Evolutionary conservation across 2,329 filamentous ascomycete genomes (phyloP), one percentile per base, ranked within the genome.

Genomic region (Calonectria montana): DNA sequence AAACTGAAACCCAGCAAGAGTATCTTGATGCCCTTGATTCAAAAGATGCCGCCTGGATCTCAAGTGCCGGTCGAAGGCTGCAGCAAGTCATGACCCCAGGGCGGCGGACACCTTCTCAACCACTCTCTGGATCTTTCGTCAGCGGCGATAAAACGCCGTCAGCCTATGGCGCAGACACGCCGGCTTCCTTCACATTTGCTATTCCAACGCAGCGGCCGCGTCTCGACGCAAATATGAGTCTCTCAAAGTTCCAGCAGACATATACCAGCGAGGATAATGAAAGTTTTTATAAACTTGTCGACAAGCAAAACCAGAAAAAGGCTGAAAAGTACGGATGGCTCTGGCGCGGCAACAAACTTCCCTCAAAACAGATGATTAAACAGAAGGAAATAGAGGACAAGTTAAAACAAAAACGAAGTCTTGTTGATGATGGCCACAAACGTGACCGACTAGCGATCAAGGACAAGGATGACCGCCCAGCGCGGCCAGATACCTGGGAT

Each of bases 241-340:
- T 99, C 1, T 91, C 92, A 65, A 91, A 92, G 1, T 99, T 98
- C 79, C 97, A 99, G 81, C 90, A 94, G 3, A 96, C 94, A 76
- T 98, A 98, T 84, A 99, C 96, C 1, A 98, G 95, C 80, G 97
- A 99, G 83, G 97, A 99, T 82, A 98, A 98, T 80, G 97, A 98
- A 81, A 97, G 94, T 77, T 98, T 99, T 86, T 97, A 98, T 83
- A 93, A 93, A 77, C 88, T 99, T 1, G 87, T 98, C 31, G 97
- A 99, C 84, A 94, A 92, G 79, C 95, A 98, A 80, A 99, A 98
- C 80, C 89, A 92, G 73, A 96, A 95, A 82, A 91, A 89, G 63
- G 92, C 94, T 0, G 93, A 96, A 79, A 97, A 96, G 78, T 94
- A 98, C 80, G 91, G 92, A 1, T 98, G 96, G 94, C 87, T 98